Percentiles rank a stretch among this genome's conserved stretches.
Evolutionary conservation across 768 basidiomycete genomes (phyloP).

Genomic region (Pulveroboletus frians): DNA sequence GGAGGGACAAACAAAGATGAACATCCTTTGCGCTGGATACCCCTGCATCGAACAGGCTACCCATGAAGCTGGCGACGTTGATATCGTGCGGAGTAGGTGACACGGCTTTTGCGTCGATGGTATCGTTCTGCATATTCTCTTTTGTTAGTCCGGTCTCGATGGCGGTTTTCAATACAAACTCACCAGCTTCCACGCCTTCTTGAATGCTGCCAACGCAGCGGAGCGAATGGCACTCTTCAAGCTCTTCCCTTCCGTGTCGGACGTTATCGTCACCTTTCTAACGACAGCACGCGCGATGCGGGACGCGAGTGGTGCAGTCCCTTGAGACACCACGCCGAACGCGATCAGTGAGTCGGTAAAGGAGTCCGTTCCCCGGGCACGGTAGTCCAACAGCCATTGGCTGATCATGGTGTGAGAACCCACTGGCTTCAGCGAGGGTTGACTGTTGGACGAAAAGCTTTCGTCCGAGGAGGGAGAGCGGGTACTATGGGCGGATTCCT

Average conservation of each 20-base stretch:
- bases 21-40: slow-evolving; percentile 25
- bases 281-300: slow-evolving; percentile 12
- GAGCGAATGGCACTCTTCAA: slow-evolving; percentile 13
- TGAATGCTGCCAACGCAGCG: slow-evolving; percentile 13
- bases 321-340: slow-evolving; percentile 12
- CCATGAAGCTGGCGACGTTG: slow-evolving; percentile 31
- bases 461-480: slow-evolving; percentile 9
- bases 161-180: background rate
- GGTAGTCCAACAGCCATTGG: slow-evolving; percentile 23
- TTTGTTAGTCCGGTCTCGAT: background rate
- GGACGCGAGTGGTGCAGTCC: slow-evolving; percentile 12
- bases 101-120: background rate
- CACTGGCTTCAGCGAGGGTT: background rate
- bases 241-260: slow-evolving; percentile 8
- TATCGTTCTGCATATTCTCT: slow-evolving; percentile 11
- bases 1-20: slow-evolving; percentile 25
- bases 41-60: slow-evolving; percentile 27
- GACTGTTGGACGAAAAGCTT: slow-evolving; percentile 7
- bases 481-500: background rate
- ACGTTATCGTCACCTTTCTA: slow-evolving; percentile 2
- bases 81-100: slow-evolving; percentile 16
- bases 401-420: slow-evolving; percentile 14
- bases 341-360: slow-evolving; percentile 16
- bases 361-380: slow-evolving; percentile 8
- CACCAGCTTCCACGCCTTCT: slow-evolving; percentile 13